phyloP scores from a whole-genome alignment of 2,329 filamentous ascomycete genomes.

The Periconia sp. region DNA sequence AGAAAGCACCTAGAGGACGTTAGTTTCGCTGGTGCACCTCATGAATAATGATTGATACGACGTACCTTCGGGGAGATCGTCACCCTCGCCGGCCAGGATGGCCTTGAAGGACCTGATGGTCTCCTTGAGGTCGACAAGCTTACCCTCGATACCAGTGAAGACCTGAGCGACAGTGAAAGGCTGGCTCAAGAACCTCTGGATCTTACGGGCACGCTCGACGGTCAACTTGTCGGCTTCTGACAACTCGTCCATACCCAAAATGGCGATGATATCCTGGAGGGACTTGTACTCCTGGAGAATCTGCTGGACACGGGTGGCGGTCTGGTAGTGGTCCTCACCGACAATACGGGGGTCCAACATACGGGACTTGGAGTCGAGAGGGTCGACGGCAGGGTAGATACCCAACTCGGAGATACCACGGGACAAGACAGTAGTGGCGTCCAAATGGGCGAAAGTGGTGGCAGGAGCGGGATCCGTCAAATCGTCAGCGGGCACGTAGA shows the following conservation, averaged over 20 bases:
- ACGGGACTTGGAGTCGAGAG: conserved; percentile 98
- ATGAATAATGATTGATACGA: conserved; percentile 26
- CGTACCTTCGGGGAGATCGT: conserved; percentile 89
- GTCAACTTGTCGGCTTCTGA: conserved; percentile 99
- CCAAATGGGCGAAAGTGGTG: conserved; percentile 99
- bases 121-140: conserved; percentile 97
- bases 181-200: conserved; percentile 99
- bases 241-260: conserved; percentile 99
- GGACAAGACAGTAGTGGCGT: conserved; percentile 99
- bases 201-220: conserved; percentile 99
- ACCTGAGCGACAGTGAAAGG: conserved; percentile 90
- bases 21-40: conserved; percentile 24
- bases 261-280: conserved; percentile 99
- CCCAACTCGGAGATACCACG: conserved; percentile 99
- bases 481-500: conserved; percentile 99
- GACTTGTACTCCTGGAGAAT: conserved; percentile 99
- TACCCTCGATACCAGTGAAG: conserved; percentile 94
- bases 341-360: conserved; percentile 99
- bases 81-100: conserved; percentile 92
- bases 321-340: conserved; percentile 96
- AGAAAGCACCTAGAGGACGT: conserved; percentile 65
- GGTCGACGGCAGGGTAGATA: conserved; percentile 99
- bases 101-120: conserved; percentile 97
- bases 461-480: conserved; percentile 99
- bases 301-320: conserved; percentile 93